These are phyloP conservation scores for Porcisia hertigi DNA, from an alignment of 208 protist genomes.

Conservation along the genomic window DNA sequence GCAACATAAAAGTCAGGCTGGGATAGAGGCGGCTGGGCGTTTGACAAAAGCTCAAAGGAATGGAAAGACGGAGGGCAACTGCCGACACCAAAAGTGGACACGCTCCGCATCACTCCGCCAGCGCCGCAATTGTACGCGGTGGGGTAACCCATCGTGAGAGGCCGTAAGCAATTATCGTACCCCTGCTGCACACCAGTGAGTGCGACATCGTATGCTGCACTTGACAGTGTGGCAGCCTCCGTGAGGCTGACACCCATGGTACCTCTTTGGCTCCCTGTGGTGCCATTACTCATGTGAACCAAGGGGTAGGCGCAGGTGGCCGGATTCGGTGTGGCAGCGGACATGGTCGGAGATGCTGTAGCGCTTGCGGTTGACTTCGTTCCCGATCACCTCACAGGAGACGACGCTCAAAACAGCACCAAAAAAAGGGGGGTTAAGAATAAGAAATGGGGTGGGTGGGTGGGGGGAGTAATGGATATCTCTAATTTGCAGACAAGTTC, in stretches of 20 bases:
- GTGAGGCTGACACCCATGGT: not conserved
- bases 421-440: not conserved
- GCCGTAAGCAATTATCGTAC: not conserved
- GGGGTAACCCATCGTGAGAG: not conserved
- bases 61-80: constrained; percentile 1
- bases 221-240: not conserved
- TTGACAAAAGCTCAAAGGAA: constrained; percentile 5
- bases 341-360: not conserved
- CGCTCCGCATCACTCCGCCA: not conserved
- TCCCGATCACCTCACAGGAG: not conserved
- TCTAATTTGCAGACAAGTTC: not conserved
- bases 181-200: not conserved
- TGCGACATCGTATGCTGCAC: not conserved
- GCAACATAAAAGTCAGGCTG: constrained; percentile 14
- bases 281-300: not conserved
- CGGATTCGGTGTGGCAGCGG: not conserved
- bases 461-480: not conserved
- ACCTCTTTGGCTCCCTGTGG: not conserved
- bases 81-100: not conserved
- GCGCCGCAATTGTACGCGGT: not conserved
- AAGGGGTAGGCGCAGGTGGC: constrained; percentile 9
- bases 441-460: too few relatives aligned
- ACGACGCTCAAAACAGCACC: not conserved
- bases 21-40: not conserved
- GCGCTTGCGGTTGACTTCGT: not conserved